Percentiles rank a stretch among this genome's conserved stretches.
Evolutionary conservation across 1,139 yeast genomes (phyloP).

Genomic region (Yamadazyma siamensis): DNA sequence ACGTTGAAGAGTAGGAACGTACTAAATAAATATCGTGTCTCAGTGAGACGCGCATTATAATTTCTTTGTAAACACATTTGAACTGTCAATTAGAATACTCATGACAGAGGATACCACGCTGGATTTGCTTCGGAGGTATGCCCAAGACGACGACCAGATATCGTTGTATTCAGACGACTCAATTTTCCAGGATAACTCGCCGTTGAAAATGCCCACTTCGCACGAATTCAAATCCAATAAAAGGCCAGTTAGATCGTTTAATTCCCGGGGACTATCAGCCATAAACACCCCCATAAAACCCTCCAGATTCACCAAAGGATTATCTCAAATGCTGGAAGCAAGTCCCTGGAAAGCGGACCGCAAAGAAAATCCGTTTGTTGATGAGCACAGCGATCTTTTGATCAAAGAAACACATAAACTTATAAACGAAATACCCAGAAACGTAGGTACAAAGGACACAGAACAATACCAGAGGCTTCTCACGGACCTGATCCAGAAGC

Average conservation of each 20-base stretch:
- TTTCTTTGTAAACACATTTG: no score
- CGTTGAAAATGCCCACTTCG: constrained; percentile 4
- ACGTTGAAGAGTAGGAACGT: constrained; percentile 28
- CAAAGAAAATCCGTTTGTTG: constrained; percentile 4
- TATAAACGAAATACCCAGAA: constrained; percentile 22
- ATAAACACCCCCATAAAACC: constrained; percentile 7
- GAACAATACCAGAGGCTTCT: constrained; percentile 17
- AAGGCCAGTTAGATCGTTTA: no score
- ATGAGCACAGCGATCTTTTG: constrained; percentile 19
- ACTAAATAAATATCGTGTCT: no score
- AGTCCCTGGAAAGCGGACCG: constrained; percentile 5
- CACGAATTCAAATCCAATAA: constrained; percentile 5
- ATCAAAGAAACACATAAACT: constrained; percentile 29
- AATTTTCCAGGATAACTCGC: constrained; percentile 12
- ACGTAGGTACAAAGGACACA: constrained; percentile 23
- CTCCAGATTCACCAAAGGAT: constrained; percentile 1
- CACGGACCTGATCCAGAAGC: constrained; percentile 18
- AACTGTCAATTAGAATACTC: no score
- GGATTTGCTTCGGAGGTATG: constrained; percentile 10
- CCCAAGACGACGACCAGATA: constrained; percentile 5
- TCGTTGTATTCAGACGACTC: constrained; percentile 16
- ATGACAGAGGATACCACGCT: constrained; percentile 13
- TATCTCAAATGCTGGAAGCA: constrained; percentile 1
- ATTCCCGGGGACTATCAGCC: no score
- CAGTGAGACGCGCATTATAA: no score